A percentile compares a stretch with the other conserved stretches of the same genome.
phyloP scores from a whole-genome alignment of 2,329 filamentous ascomycete genomes.

The Fusarium avenaceum region DNA sequence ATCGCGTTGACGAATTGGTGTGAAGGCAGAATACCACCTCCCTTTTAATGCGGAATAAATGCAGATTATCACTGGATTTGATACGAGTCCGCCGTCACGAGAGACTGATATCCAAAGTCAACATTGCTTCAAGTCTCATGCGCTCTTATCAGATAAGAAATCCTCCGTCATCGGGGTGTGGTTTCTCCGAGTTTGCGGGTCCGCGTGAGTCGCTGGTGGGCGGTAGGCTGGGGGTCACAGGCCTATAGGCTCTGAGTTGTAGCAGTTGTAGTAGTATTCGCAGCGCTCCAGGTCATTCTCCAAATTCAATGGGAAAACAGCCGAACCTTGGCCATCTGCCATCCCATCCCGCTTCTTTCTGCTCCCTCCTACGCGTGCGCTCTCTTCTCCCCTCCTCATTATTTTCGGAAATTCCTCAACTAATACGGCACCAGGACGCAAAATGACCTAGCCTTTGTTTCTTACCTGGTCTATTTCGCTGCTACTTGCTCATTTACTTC shows the following conservation, averaged over 20 bases:
- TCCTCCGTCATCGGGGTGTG: conserved; percentile 41
- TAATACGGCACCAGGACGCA: conserved; percentile 37
- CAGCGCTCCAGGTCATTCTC: conserved; percentile 41
- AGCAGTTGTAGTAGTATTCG: conserved; percentile 35
- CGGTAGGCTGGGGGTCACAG: not conserved
- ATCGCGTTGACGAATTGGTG: not conserved
- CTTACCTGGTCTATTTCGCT: conserved; percentile 40
- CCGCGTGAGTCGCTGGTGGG: conserved; percentile 19
- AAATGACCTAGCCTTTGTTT: conserved; percentile 46
- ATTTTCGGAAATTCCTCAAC: conserved; percentile 36
- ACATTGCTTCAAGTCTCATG: conserved; percentile 11
- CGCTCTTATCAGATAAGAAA: conserved; percentile 46
- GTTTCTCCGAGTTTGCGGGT: conserved; percentile 44
- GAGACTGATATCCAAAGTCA: conserved; percentile 2
- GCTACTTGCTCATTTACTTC: conserved; percentile 34
- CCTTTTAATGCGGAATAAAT: not conserved
- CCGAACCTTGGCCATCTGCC: conserved; percentile 3
- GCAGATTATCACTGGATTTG: not conserved
- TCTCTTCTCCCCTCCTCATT: conserved; percentile 44
- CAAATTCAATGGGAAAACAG: conserved; percentile 45
- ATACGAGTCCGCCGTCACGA: not conserved
- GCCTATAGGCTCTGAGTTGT: conserved; percentile 25
- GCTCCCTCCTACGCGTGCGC: conserved; percentile 40
- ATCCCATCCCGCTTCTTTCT: conserved; percentile 44
- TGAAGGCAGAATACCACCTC: not conserved